phyloP scores from a whole-genome alignment of 495 filamentous ascomycete genomes.

The Penicillium paxilli region DNA sequence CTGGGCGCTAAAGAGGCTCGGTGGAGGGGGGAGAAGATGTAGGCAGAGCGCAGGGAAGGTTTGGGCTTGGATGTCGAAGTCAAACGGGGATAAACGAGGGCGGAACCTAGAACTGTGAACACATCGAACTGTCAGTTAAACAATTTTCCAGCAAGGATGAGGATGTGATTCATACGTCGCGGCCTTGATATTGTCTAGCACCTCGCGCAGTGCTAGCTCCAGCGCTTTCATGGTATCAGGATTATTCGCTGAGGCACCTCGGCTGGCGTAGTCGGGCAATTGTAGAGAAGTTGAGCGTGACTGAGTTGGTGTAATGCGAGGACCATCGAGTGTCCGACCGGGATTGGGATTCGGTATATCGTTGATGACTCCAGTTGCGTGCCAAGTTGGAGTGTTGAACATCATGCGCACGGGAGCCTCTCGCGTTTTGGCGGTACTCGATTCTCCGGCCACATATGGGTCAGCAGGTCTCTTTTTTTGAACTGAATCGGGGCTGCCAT shows the following conservation, averaged over 20 bases:
- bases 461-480: conserved; percentile 33
- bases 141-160: conserved; percentile 1
- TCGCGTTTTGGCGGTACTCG: conserved; percentile 28
- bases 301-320: conserved; percentile 41
- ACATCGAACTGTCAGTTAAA: conserved; percentile 1
- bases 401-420: conserved; percentile 49
- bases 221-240: conserved; percentile 73
- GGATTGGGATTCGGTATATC: conserved; percentile 58
- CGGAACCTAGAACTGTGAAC: conserved; percentile 31
- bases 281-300: conserved; percentile 45
- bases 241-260: conserved; percentile 59
- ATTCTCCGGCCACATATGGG: conserved; percentile 19
- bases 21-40: conserved; percentile 74
- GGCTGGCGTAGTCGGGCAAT: conserved; percentile 58
- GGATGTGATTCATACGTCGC: conserved; percentile 63
- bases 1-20: conserved; percentile 69
- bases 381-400: conserved; percentile 69
- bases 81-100: conserved; percentile 61
- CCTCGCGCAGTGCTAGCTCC: conserved; percentile 80
- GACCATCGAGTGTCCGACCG: conserved; percentile 34
- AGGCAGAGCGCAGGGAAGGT: conserved; percentile 81
- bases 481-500: conserved; percentile 40
- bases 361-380: conserved; percentile 80
- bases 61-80: conserved; percentile 78
- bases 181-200: conserved; percentile 74